Conservation (phyloP, 345 rosid species). For the Gynandropsis gynandra region DNA sequence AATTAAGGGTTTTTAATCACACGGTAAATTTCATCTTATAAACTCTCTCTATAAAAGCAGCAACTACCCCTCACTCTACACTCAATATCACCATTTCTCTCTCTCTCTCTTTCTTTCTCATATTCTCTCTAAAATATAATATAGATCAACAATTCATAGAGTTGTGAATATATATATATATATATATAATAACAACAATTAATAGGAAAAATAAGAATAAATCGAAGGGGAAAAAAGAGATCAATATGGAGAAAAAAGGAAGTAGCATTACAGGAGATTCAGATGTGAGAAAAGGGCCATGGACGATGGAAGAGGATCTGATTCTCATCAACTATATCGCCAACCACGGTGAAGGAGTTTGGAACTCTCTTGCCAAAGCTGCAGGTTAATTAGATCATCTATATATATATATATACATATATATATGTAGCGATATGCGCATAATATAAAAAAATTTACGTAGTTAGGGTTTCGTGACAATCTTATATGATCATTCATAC, state of each 20-base stretch:
- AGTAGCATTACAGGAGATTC: constrained; percentile 33
- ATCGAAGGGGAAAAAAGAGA: not conserved
- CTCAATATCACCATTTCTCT: constrained; percentile 29
- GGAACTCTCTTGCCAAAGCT: constrained; percentile 92
- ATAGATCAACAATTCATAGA: constrained; percentile 5
- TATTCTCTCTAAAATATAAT: constrained; percentile 7
- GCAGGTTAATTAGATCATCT: constrained; percentile 46
- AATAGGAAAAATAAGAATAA: not conserved
- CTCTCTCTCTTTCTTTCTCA: constrained; percentile 1
- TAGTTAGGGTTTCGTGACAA: no score
- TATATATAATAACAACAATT: not conserved
- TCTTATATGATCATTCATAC: no score
- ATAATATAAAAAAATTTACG: no score
- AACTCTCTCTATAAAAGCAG: constrained; percentile 28
- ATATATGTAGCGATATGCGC: no score
- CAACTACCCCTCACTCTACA: constrained; percentile 25
- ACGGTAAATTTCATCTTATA: constrained; percentile 17
- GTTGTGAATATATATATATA: not conserved
- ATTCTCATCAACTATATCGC: constrained; percentile 81
- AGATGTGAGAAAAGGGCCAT: constrained; percentile 96
- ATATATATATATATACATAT: not conserved
- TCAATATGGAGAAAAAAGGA: constrained; percentile 23
- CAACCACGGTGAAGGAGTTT: constrained; percentile 92
- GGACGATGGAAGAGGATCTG: constrained; percentile 97
- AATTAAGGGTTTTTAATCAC: constrained; percentile 22